Percentiles rank a stretch among this genome's conserved stretches.
Conservation (phyloP, 176 grass and related monocot species). For the Phoenix dactylifera region DNA sequence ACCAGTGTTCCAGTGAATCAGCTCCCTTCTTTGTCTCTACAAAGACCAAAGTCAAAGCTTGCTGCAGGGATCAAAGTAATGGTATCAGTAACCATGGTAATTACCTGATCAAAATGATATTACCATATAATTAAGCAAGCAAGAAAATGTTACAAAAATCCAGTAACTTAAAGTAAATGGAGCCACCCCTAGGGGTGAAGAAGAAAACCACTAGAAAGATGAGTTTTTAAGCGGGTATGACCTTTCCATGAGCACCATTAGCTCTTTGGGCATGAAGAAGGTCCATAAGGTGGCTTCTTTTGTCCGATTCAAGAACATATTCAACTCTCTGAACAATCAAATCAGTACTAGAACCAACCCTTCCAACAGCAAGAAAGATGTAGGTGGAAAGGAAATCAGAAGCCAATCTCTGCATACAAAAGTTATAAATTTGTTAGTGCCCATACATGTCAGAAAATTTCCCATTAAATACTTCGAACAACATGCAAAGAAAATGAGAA, state of each 20-base stretch:
- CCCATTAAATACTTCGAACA: too few species aligned
- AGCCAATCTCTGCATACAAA: conserved; percentile 34
- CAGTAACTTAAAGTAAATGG: too few species aligned
- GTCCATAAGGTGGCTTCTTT: conserved; percentile 36
- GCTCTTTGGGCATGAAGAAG: conserved; percentile 34
- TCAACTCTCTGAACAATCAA: conserved; percentile 31
- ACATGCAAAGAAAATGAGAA: too few species aligned
- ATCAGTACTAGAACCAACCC: conserved; percentile 38
- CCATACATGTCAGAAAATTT: neutral
- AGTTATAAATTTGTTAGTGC: neutral
- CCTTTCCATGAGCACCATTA: conserved; percentile 22
- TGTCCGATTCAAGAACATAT: conserved; percentile 28
- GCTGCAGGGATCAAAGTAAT: conserved; percentile 36
- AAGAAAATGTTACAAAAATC: neutral
- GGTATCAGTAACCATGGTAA: neutral
- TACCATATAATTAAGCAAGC: neutral
- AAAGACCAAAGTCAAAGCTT: conserved; percentile 79
- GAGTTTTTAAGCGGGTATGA: neutral
- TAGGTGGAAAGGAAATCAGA: conserved; percentile 33
- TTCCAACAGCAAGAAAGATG: conserved; percentile 37
- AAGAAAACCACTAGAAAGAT: too few species aligned
- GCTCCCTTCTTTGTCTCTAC: conserved; percentile 95
- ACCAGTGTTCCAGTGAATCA: conserved; percentile 88
- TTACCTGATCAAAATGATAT: neutral
- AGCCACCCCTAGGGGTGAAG: too few species aligned